Evolutionary conservation across 495 filamentous ascomycete species (phyloP).

Genomic region (Tuber brumale): DNA sequence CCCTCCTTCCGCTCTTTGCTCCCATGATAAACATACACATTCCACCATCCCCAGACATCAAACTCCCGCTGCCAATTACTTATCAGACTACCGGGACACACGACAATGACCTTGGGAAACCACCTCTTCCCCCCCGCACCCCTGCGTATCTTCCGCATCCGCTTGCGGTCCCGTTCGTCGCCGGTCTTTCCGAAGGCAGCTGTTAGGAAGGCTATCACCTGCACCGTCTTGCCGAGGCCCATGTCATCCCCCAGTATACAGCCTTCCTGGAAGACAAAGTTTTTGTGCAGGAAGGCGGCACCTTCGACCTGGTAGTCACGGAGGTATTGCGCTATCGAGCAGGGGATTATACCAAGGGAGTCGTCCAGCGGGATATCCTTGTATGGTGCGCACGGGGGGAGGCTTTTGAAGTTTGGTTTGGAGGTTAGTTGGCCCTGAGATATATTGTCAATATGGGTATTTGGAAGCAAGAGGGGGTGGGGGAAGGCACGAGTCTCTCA

Average conservation of each 20-base stretch:
- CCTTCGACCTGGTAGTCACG: conserved; percentile 86
- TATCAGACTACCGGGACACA: conserved; percentile 84
- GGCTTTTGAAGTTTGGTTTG: conserved; percentile 44
- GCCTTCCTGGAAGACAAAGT: conserved; percentile 88
- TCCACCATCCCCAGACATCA: conserved; percentile 91
- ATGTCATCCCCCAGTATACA: conserved; percentile 93
- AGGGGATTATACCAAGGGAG: conserved; percentile 79
- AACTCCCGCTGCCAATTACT: conserved; percentile 86
- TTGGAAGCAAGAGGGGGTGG: neutral
- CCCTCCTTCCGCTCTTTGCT: conserved; percentile 55
- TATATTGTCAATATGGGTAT: conserved; percentile 44
- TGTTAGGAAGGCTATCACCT: conserved; percentile 90
- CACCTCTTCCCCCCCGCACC: conserved; percentile 49
- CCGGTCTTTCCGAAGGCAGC: conserved; percentile 92
- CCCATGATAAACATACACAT: conserved; percentile 76
- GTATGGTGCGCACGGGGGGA: conserved; percentile 50
- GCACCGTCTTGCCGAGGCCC: conserved; percentile 94
- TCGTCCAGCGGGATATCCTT: conserved; percentile 66
- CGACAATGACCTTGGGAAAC: conserved; percentile 82
- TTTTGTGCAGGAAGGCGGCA: conserved; percentile 75
- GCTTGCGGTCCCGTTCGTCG: conserved; percentile 77
- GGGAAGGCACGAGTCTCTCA: conserved; percentile 49
- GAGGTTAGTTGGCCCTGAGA: conserved; percentile 65
- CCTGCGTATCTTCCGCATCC: conserved; percentile 83
- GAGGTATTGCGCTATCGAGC: conserved; percentile 85